Base-by-base conservation (phyloP, 169 alveolate genomes). In the Ichthyophthirius multifiliis region DNA sequence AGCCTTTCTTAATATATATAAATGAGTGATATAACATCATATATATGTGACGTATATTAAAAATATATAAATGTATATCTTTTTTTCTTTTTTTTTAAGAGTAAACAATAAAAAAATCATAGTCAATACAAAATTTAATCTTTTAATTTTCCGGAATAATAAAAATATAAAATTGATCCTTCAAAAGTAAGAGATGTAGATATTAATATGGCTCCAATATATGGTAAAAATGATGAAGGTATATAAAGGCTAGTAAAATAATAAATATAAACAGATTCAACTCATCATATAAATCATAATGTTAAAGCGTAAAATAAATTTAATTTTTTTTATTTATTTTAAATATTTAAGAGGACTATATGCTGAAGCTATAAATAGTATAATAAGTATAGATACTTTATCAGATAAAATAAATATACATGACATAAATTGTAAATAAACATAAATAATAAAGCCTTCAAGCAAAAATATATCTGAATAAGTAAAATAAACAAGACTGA, bases 21-120 rank as follows among this genome's bases (percentile, higher is more conserved):
- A 55, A 55, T 55, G 71, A 55, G 31, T 16, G 43, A 55, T 23
- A 55, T 55, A 10, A 55, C 71, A 7, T 55, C 71, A 55, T n/a
- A 27, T 55, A 55, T 55, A 27, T 55, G 71, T 55, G 71, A 55
- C 31, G 71, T 55, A 46, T 46, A 46, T 46, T n/a, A n/a, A n/a
- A n/a, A n/a, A n/a, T n/a, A n/a, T n/a, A n/a, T n/a, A n/a, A n/a
- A n/a, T n/a, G n/a, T n/a, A n/a, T n/a, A n/a, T n/a, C n/a, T n/a
- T n/a, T n/a, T 44, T 5, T 46, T 46, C 16, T 46, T 6, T 13
- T 46, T n/a, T n/a, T 18, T 27, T 27, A 12, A 55, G 71, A 55
- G 43, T 12, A 55, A 27, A 39, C 39, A 55, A 55, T 34, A 55
- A 55, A 55, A 55, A 27, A 55, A 55, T n/a, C 23, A 39, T 27